These are phyloP conservation scores for Penicillium sp. DNA, from an alignment of 2,329 filamentous ascomycete species.

Conservation along the genomic window DNA sequence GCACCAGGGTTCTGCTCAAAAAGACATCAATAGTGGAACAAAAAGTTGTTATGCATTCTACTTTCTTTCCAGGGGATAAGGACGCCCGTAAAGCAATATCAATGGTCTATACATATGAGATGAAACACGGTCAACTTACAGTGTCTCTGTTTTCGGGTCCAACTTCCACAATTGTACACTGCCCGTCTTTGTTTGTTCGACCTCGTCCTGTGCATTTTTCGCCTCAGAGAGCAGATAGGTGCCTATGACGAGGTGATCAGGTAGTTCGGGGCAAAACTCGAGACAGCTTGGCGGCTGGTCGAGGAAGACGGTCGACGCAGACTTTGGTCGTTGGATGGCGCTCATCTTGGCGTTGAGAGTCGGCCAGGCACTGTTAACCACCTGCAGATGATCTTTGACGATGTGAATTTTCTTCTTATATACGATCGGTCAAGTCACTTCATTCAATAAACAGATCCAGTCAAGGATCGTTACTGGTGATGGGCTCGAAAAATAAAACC, in stretches of 20 bases:
- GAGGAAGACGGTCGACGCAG: constrained; percentile 32
- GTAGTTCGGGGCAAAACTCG: constrained; percentile 41
- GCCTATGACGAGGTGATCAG: constrained; percentile 68
- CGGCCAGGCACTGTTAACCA: too few species aligned
- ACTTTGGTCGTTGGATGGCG: constrained; percentile 22
- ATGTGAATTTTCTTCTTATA: too few species aligned
- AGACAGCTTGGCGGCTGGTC: constrained; percentile 43
- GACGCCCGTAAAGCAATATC: too few species aligned
- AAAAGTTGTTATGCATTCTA: too few species aligned
- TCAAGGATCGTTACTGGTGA: too few species aligned
- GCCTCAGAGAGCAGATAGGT: constrained; percentile 64
- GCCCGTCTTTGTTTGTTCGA: constrained; percentile 61
- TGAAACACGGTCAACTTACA: constrained; percentile 19
- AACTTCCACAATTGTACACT: constrained; percentile 64
- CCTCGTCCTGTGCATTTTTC: constrained; percentile 21
- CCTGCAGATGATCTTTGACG: too few species aligned
- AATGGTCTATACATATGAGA: too few species aligned
- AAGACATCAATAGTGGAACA: too few species aligned
- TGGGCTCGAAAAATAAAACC: too few species aligned
- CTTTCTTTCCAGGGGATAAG: background rate
- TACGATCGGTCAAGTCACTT: too few species aligned
- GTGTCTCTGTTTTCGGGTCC: constrained; percentile 22
- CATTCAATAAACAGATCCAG: too few species aligned
- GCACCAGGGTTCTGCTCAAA: constrained; percentile 46
- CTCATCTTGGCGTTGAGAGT: constrained; percentile 5